Evolutionary conservation across 2,329 filamentous ascomycete genomes (phyloP), one percentile per base, ranked within the genome.

Genomic region (Penicillium paneum): DNA sequence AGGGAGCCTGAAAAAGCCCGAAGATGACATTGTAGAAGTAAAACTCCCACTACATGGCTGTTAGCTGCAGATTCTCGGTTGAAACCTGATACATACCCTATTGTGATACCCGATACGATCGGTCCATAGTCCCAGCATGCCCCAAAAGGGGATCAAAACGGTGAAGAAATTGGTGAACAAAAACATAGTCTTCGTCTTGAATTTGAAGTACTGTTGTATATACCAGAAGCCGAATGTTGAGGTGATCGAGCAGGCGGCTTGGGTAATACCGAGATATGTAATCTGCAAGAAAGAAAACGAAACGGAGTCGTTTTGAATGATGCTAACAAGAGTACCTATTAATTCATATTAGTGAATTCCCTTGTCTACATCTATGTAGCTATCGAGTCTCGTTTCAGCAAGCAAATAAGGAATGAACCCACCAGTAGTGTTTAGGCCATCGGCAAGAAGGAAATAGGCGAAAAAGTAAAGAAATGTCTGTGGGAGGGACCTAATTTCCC

Each of bases 201-300:
- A 69, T 11, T 71, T 69, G 58, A 75, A 76, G 47, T 75, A 72
- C 28, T 64, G 66, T 54, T 76, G 74, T 32, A 76, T 68, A 40
- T 76, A 76, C 72, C 72, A 76, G 56, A 75, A 75, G 3, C 69
- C 70, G 41, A 77, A 73, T 0, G 74, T 76, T 1, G 73, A 76
- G 5, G 62, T 45, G 12, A 71, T 76, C 0, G 72, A 76, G 44
- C 67, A 69, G 7, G 62, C 65, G 3, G 74, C 73, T 56, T 76
- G 74, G 1, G 70, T 63, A 13, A 76, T 70, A 3, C 73, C 74
- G 0, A 76, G 66, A 44, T 76, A 77, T 5, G 74, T 76, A 8
- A 75, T 62, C 51, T 76, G 69, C 3, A 76, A 61, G 51, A 76
- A 76, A 0, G 72, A 76, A 44, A 76, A 77, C 2, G 70, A 66